Conservation (phyloP, 2,329 filamentous ascomycete genomes). For the Colletotrichum sp. region DNA sequence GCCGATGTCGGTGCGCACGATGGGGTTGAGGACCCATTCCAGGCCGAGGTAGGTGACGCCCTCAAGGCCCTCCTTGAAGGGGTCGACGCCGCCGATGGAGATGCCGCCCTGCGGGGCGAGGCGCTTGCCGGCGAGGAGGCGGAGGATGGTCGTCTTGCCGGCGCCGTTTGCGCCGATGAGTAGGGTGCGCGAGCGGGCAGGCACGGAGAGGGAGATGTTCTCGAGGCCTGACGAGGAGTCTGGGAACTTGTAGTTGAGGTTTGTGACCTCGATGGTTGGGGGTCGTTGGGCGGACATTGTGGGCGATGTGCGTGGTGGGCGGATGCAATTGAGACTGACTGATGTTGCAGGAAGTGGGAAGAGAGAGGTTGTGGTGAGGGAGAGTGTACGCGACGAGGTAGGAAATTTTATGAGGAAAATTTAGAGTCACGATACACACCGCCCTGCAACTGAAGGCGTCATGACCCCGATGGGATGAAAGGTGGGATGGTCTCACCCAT, state of each 20-base stretch:
- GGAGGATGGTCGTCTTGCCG: conserved; percentile 95
- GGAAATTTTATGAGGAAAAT: not conserved
- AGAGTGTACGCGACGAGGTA: not conserved
- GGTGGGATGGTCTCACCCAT: not conserved
- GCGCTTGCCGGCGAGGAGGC: conserved; percentile 92
- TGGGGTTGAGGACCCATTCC: conserved; percentile 97
- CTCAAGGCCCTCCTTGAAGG: conserved; percentile 88
- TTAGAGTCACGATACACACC: conserved; percentile 5
- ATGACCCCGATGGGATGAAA: conserved; percentile 4
- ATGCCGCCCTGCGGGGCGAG: conserved; percentile 81
- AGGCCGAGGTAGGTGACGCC: conserved; percentile 97
- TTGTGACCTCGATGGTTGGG: conserved; percentile 73
- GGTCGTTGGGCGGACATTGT: conserved; percentile 33
- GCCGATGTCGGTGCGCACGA: conserved; percentile 93
- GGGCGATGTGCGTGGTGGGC: not conserved
- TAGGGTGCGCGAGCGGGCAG: conserved; percentile 83
- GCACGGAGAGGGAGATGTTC: conserved; percentile 77
- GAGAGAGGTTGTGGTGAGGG: not conserved
- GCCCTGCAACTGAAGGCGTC: conserved; percentile 14
- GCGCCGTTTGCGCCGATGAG: conserved; percentile 97
- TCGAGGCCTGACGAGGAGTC: conserved; percentile 82
- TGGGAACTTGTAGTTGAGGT: conserved; percentile 88
- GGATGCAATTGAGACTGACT: not conserved
- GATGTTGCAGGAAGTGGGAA: not conserved
- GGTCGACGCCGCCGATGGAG: conserved; percentile 81